These are phyloP conservation scores for Xylaria digitata DNA, from an alignment of 2,329 filamentous ascomycete genomes.

Conservation along the genomic window DNA sequence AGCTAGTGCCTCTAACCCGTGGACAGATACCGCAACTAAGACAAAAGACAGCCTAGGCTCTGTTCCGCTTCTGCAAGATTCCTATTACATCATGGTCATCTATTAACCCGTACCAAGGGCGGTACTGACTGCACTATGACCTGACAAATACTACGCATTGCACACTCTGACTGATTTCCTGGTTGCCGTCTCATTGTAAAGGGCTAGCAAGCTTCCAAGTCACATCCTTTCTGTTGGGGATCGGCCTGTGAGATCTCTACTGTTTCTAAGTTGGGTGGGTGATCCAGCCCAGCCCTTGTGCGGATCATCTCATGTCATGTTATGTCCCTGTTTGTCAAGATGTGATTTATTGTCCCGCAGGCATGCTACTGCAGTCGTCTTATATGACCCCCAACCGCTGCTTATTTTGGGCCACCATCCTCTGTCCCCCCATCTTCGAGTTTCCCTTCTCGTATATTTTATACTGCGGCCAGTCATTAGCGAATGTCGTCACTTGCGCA, in stretches of 20 bases:
- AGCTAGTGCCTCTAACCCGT: constrained; percentile 3
- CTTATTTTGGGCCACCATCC: constrained; percentile 39
- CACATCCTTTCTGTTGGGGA: constrained; percentile 38
- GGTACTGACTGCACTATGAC: constrained; percentile 7
- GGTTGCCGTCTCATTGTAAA: constrained; percentile 19
- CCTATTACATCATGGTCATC: constrained; percentile 25
- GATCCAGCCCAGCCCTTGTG: constrained; percentile 35
- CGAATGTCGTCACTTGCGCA: constrained; percentile 4
- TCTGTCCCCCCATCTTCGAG: constrained; percentile 18
- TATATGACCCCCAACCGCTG: constrained; percentile 38
- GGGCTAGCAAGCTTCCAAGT: constrained; percentile 34
- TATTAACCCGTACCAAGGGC: constrained; percentile 17
- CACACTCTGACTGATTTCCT: constrained; percentile 21
- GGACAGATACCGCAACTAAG: constrained; percentile 19
- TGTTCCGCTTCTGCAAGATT: constrained; percentile 33
- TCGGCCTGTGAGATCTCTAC: constrained; percentile 27
- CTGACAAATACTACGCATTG: constrained; percentile 34
- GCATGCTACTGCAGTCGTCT: constrained; percentile 23
- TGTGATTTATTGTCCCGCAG: constrained; percentile 32
- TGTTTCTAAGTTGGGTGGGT: constrained; percentile 7
- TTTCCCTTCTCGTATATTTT: neutral
- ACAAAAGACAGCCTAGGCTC: constrained; percentile 15
- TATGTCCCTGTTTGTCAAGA: constrained; percentile 37
- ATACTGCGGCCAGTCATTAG: constrained; percentile 2
- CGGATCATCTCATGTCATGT: constrained; percentile 36